Conservation (phyloP, 495 filamentous ascomycete species). For the Hypoxylon lienhwacheense region DNA sequence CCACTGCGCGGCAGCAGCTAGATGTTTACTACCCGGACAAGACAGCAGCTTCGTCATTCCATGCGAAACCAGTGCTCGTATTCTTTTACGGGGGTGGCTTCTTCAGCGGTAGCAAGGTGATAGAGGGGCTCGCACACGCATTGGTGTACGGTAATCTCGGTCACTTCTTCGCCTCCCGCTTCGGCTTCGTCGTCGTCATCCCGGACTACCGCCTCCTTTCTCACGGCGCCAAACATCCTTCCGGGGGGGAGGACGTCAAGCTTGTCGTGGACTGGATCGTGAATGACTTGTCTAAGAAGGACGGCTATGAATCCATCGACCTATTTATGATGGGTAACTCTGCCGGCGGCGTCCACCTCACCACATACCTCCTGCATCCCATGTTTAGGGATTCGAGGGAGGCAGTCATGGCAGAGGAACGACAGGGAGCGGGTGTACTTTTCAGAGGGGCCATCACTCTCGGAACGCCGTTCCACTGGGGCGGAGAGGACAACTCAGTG, state of each 20-base stretch:
- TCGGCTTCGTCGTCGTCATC: conserved; percentile 42
- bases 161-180: conserved; percentile 45
- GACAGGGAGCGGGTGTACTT: conserved; percentile 28
- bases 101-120: conserved; percentile 38
- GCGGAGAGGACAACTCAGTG: conserved; percentile 21
- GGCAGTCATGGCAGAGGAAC: conserved; percentile 12
- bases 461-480: conserved; percentile 46
- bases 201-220: conserved; percentile 47
- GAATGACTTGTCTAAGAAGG: conserved; percentile 18
- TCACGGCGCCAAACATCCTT: conserved; percentile 45
- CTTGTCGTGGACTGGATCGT: conserved; percentile 44
- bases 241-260: conserved; percentile 45
- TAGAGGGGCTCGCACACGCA: conserved; percentile 33
- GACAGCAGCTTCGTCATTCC: conserved; percentile 6
- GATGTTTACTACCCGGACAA: conserved; percentile 44
- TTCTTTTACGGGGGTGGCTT: conserved; percentile 52
- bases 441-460: conserved; percentile 41
- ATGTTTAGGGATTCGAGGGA: conserved; percentile 36
- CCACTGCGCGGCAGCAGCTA: conserved; percentile 41
- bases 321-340: conserved; percentile 49
- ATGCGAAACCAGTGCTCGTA: conserved; percentile 40
- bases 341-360: conserved; percentile 46
- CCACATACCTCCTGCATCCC: conserved; percentile 42
- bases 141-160: conserved; percentile 46
- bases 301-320: conserved; percentile 36